phyloP scores from a whole-genome alignment of 1,139 yeast species.

The Yamadazyma dendronema region DNA sequence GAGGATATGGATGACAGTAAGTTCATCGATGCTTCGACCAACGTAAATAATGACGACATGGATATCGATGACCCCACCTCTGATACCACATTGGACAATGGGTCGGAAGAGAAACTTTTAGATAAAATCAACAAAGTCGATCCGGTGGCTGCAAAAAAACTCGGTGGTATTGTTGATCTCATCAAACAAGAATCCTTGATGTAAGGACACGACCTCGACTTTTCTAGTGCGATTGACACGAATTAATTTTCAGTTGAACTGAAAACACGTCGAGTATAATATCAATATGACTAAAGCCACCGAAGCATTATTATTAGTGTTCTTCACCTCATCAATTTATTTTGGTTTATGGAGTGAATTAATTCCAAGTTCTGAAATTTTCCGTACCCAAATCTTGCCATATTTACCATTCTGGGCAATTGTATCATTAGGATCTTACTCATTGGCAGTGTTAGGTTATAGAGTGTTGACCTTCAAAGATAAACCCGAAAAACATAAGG shows the following conservation, averaged over 20 bases:
- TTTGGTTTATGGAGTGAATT: conserved; percentile 51
- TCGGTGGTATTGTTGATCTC: conserved; percentile 43
- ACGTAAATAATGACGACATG: too few species aligned
- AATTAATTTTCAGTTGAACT: neutral
- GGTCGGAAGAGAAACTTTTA: conserved; percentile 17
- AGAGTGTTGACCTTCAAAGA: conserved; percentile 73
- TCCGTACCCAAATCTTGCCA: conserved; percentile 60
- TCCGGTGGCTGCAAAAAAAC: conserved; percentile 35
- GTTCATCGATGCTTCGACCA: too few species aligned
- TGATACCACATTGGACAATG: conserved; percentile 17
- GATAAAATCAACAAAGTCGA: conserved; percentile 34
- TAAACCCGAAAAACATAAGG: conserved; percentile 67
- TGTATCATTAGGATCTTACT: conserved; percentile 69
- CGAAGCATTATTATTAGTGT: conserved; percentile 50
- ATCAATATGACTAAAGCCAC: conserved; percentile 65
- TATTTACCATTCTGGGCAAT: conserved; percentile 69
- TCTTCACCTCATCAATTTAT: conserved; percentile 53
- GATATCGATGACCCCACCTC: conserved; percentile 5
- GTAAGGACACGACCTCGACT: conserved; percentile 6
- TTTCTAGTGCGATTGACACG: neutral
- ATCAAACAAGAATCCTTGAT: conserved; percentile 42
- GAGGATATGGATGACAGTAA: conserved; percentile 9
- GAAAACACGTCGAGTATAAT: conserved; percentile 4
- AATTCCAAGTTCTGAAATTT: conserved; percentile 51
- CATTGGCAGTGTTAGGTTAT: conserved; percentile 70